Evolutionary conservation across 2,329 filamentous ascomycete genomes (phyloP), one percentile per base, ranked within the genome.

Genomic region (Alternaria solani): DNA sequence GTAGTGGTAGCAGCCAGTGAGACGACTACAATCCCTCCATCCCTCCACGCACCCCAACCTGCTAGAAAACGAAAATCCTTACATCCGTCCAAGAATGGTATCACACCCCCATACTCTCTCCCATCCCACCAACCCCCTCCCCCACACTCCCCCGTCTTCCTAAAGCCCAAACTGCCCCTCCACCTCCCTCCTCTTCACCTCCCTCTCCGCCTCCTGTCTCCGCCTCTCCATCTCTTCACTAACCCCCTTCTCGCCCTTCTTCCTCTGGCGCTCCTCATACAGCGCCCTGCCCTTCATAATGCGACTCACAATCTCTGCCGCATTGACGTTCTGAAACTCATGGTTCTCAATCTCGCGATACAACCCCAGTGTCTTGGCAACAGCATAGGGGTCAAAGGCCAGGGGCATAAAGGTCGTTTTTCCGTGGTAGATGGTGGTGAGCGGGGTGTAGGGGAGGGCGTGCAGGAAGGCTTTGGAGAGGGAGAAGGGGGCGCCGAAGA

Each of bases 401-500:
- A 74, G 75, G 0, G 89, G 91, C 83, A 96, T 95, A 77, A 97
- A 97, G 12, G 91, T 87, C 0, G 95, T 99, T 7, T 93, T 93
- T n/a, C 95, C 95, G 80, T 99, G 95, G 79, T 98, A 99, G 62
- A 99, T 92, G 28, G 89, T 90, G 2, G 36, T n/a, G 36, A 39
- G 70, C 90, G 85, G 14, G 93, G 92, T 5, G 79, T 89, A 89
- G 0, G 94, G 93, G 46, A 96, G 84, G 1, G 87, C 84, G 16
- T 59, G 85, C 42, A 99, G 86, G 78, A 96, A 99, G 3, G 87
- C 81, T 73, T 88, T 87, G n/a, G 88, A 92, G 4, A 94, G 93
- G 2, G 90, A 88, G 76, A 96, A 97, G 1, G 95, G 95, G 0
- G 95, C 93, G 38, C 91, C 92, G 74, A 99, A 96, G 63, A 98